phyloP scores from a whole-genome alignment of 1,284 basidiomycete genomes.

The Ustilago crameri region DNA sequence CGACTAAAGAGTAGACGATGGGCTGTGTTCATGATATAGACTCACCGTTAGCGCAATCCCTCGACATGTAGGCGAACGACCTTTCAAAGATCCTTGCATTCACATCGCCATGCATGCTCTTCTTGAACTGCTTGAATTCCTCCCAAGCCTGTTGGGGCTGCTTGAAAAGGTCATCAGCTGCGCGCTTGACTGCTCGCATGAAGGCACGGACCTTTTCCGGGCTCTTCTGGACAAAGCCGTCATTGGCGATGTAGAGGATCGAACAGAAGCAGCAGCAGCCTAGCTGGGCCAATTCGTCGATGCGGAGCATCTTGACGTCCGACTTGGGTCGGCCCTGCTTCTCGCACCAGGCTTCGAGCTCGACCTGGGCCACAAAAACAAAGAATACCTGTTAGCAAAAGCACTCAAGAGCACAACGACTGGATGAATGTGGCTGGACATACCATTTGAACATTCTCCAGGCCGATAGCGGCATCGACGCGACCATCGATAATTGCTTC shows the following conservation, averaged over 20 bases:
- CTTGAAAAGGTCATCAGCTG: constrained; percentile 65
- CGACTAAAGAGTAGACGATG: background rate
- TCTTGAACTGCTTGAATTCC: constrained; percentile 67
- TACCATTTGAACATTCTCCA: constrained; percentile 69
- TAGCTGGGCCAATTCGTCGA: constrained; percentile 68
- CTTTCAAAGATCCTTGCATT: constrained; percentile 64
- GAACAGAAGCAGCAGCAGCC: constrained; percentile 69
- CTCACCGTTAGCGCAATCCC: constrained; percentile 60
- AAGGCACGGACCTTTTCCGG: constrained; percentile 68
- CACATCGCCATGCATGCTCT: constrained; percentile 65
- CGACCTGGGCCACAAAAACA: constrained; percentile 21
- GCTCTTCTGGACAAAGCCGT: constrained; percentile 60
- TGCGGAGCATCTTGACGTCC: constrained; percentile 69
- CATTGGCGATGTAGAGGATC: constrained; percentile 63
- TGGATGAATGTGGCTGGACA: background rate
- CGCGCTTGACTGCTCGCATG: constrained; percentile 69
- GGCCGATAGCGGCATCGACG: constrained; percentile 68
- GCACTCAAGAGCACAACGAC: background rate
- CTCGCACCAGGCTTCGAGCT: constrained; percentile 69
- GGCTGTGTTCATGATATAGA: background rate
- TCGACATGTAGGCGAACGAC: constrained; percentile 69
- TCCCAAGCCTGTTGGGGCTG: constrained; percentile 68
- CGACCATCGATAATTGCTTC: constrained; percentile 68
- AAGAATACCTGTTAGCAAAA: too few species aligned
- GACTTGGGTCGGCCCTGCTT: constrained; percentile 61